Evolutionary conservation across 208 protist species (phyloP).

Genomic region (Trypanosoma mega): DNA sequence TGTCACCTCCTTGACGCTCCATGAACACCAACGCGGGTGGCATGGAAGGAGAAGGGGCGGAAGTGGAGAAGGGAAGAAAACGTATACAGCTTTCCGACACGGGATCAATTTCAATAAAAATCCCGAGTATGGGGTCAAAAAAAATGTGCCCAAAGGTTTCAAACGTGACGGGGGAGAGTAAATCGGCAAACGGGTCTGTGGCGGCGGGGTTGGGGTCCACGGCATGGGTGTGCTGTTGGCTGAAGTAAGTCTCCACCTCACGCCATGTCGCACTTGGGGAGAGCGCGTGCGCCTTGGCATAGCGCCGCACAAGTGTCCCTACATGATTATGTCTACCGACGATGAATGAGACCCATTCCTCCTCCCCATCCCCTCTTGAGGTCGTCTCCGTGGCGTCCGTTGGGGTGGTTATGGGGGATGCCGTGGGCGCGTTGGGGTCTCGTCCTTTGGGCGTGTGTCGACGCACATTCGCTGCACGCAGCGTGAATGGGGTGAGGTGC

Average conservation of each 20-base stretch:
- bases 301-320: constrained; percentile 1
- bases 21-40: constrained; percentile 13
- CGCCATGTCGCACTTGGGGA: not conserved
- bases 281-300: constrained; percentile 8
- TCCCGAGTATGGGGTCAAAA: constrained; percentile 21
- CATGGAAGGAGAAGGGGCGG: constrained; percentile 4
- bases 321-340: constrained; percentile 8
- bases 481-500: constrained; percentile 11
- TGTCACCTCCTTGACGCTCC: constrained; percentile 14
- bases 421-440: not conserved
- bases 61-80: constrained; percentile 22
- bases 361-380: not conserved
- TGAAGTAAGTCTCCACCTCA: constrained; percentile 18
- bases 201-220: not conserved
- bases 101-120: constrained; percentile 41
- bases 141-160: constrained; percentile 26
- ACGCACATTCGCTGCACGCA: not conserved
- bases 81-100: constrained; percentile 21
- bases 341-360: constrained; percentile 2
- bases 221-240: not conserved
- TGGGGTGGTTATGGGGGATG: not conserved
- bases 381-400: too few species aligned
- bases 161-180: constrained; percentile 6
- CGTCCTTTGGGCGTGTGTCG: constrained; percentile 9
- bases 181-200: constrained; percentile 18